phyloP scores from a whole-genome alignment of 2,329 filamentous ascomycete genomes.

The Periconia macrospinosa region DNA sequence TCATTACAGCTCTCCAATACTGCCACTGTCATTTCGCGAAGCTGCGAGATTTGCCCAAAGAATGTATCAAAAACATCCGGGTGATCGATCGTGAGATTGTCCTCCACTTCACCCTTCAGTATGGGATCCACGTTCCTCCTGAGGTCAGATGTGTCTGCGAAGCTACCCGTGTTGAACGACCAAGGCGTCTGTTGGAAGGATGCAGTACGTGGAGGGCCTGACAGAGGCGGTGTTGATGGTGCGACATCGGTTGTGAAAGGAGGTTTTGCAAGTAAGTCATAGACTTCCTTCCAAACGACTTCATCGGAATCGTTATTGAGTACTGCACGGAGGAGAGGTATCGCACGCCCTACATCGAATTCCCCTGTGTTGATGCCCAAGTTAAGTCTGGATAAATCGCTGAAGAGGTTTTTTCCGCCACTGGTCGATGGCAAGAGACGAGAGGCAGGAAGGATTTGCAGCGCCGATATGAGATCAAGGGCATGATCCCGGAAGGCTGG shows the following conservation, averaged over 20 bases:
- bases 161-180: constrained; percentile 4
- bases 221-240: constrained; percentile 18
- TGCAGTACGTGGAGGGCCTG: constrained; percentile 8
- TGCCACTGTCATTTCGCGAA: constrained; percentile 6
- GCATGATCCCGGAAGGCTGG: constrained; percentile 1
- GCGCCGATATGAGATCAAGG: constrained; percentile 8
- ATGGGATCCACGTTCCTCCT: constrained; percentile 8
- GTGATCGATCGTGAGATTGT: constrained; percentile 9
- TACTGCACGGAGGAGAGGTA: constrained; percentile 17
- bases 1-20: constrained; percentile 8
- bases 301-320: constrained; percentile 2
- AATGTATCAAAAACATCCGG: constrained; percentile 5
- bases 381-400: constrained; percentile 17
- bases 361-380: constrained; percentile 1
- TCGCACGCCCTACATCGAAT: constrained; percentile 18
- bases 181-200: constrained; percentile 8
- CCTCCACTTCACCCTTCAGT: constrained; percentile 9
- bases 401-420: constrained; percentile 12
- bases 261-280: constrained; percentile 14
- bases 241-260: constrained; percentile 1
- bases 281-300: constrained; percentile 22
- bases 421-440: constrained; percentile 10
- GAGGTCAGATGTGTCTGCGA: constrained; percentile 9
- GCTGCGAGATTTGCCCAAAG: constrained; percentile 7
- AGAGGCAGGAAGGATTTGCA: constrained; percentile 12